Evolutionary conservation across 2,329 filamentous ascomycete genomes (phyloP), one percentile per base, ranked within the genome.

Genomic region (Westerdykella ornata): DNA sequence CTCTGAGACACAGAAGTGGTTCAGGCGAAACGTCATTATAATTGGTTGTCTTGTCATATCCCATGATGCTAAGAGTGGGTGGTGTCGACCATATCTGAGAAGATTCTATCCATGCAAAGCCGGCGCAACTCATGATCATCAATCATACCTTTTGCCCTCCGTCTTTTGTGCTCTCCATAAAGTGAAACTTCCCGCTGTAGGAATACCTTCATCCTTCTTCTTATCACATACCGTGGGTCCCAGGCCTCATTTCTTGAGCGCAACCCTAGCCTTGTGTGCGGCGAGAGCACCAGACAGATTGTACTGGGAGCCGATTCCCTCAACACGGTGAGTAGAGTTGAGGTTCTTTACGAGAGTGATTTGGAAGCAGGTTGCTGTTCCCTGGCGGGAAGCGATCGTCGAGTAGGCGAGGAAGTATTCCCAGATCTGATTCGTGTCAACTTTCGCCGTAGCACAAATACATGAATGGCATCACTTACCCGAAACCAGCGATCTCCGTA

Each of bases 401-500:
- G 85, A 87, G 67, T 81, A 89, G 49, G 86, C 85, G 46, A 94
- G 78, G 80, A 94, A 94, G 70, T 81, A 88, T 64, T 94, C 86
- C 88, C 88, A 94, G 65, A 92, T 92, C 81, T 85, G 49, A 11
- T n/a, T n/a, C 28, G 14, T 4, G 22, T 53, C 44, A 56, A 45
- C 20, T 38, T 18, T 11, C 13, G 7, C 13, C 22, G 35, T 4
- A 31, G 20, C 5, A 9, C 3, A 17, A 3, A 13, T 32, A 38
- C 2, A n/a, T 15, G 9, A 13, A 29, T n/a, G 28, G 14, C 14
- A 15, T 20, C 46, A 75, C 84, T 73, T 77, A 89, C 85, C 68
- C 90, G 82, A 80, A 86, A 98, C 92, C 92, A 98, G 63, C 86
- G 78, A 63, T 84, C 82, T 60, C 92, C 92, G 65, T 97, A 97